phyloP scores from a whole-genome alignment of 2,329 filamentous ascomycete genomes.

The Aspergillus quadrilineatus region DNA sequence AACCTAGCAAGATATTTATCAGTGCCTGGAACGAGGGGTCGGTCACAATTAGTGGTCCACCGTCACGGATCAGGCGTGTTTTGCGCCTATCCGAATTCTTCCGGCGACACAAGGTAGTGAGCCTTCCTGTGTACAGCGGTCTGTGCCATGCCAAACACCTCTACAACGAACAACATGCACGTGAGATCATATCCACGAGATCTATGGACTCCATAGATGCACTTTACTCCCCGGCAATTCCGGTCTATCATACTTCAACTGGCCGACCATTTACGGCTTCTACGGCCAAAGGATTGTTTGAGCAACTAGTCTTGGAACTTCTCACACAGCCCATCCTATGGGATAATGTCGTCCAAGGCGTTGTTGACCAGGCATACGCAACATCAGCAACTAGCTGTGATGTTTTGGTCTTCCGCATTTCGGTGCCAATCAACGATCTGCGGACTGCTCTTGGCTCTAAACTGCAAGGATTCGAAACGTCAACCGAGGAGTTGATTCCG shows the following conservation, averaged over 20 bases:
- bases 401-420: conserved; percentile 6
- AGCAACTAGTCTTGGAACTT: conserved; percentile 5
- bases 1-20: conserved; percentile 23
- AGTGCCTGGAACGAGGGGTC: conserved; percentile 23
- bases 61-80: conserved; percentile 23
- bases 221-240: neutral
- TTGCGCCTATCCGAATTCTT: conserved; percentile 25
- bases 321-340: conserved; percentile 9
- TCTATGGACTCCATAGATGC: neutral
- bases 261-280: neutral
- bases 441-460: neutral
- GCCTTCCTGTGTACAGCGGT: conserved; percentile 30
- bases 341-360: conserved; percentile 9
- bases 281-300: conserved; percentile 5
- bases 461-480: neutral
- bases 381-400: conserved; percentile 5
- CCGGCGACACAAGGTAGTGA: conserved; percentile 20
- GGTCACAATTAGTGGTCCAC: conserved; percentile 29
- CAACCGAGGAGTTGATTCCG: conserved; percentile 7
- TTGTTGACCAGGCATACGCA: conserved; percentile 6
- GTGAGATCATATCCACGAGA: neutral
- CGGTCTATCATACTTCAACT: conserved; percentile 3
- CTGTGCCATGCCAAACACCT: conserved; percentile 45
- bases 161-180: conserved; percentile 38
- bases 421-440: conserved; percentile 9